Conservation (phyloP, 192 early-diverging fungal genomes). For the Rhizoclosmatium globosum region DNA sequence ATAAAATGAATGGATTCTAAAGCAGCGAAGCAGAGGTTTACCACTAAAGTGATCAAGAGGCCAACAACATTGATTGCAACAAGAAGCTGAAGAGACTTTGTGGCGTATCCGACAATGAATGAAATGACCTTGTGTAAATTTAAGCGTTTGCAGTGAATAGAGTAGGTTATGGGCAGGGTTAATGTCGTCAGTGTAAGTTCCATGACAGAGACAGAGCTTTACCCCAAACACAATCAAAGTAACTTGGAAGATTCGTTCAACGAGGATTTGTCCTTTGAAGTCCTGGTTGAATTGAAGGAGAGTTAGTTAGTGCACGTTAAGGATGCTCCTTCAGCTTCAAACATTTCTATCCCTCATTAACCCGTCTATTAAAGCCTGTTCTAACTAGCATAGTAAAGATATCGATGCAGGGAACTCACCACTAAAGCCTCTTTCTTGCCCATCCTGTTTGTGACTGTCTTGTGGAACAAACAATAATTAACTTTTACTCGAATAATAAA, state of each 20-base stretch:
- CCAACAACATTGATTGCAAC: slow-evolving; percentile 26
- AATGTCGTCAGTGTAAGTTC: background rate
- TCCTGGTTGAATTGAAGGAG: slow-evolving; percentile 7
- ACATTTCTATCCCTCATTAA: too few relatives aligned
- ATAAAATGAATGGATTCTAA: slow-evolving; percentile 9
- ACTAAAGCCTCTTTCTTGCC: slow-evolving; percentile 23
- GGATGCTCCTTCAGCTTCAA: background rate
- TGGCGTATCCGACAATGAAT: slow-evolving; percentile 20
- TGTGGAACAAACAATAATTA: background rate
- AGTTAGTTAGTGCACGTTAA: too few relatives aligned
- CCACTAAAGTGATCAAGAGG: slow-evolving; percentile 14
- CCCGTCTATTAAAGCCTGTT: too few relatives aligned
- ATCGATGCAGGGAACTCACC: background rate
- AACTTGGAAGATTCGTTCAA: slow-evolving; percentile 23
- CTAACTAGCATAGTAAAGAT: background rate
- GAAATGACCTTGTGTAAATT: background rate
- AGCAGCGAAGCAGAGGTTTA: background rate
- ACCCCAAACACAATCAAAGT: slow-evolving; percentile 22
- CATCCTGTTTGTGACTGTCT: slow-evolving; percentile 7
- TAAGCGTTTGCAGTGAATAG: background rate
- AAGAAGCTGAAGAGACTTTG: slow-evolving; percentile 17
- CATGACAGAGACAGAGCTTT: background rate
- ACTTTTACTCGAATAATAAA: too few relatives aligned
- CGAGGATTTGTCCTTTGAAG: slow-evolving; percentile 28
- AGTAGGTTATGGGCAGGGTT: background rate